Conservation (phyloP, 2,329 filamentous ascomycete species). For the Tolypocladium endophyticum region DNA sequence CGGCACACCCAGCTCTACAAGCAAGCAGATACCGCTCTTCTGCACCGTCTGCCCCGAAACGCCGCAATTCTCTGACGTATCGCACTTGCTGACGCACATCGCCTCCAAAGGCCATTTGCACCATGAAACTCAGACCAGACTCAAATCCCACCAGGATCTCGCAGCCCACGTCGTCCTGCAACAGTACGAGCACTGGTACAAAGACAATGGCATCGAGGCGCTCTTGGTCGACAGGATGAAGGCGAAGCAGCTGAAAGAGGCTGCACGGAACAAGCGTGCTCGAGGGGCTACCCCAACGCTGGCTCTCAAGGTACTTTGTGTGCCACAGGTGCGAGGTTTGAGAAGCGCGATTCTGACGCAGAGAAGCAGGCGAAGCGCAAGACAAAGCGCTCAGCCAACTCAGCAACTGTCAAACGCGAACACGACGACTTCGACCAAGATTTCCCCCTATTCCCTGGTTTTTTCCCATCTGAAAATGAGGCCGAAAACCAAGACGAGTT, state of each 20-base stretch:
- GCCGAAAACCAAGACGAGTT: constrained; percentile 16
- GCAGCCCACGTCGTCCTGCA: constrained; percentile 52
- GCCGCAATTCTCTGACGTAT: constrained; percentile 78
- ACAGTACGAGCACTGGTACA: constrained; percentile 71
- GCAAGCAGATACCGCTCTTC: constrained; percentile 50
- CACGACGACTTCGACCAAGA: constrained; percentile 13
- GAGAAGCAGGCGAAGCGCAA: constrained; percentile 17
- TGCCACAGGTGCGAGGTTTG: neutral
- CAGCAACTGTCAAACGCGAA: constrained; percentile 16
- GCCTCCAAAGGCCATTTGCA: constrained; percentile 87
- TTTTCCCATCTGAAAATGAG: constrained; percentile 18
- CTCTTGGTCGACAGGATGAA: constrained; percentile 70
- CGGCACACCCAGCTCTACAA: constrained; percentile 11
- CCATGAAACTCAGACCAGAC: constrained; percentile 70
- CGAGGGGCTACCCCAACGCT: constrained; percentile 9
- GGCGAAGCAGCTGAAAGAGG: constrained; percentile 61
- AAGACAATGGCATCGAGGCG: constrained; percentile 55
- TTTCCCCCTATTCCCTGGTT: constrained; percentile 16
- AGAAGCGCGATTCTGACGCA: neutral
- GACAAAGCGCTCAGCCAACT: constrained; percentile 13
- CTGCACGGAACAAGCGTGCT: constrained; percentile 38
- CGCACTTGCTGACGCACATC: constrained; percentile 85
- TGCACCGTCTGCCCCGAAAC: constrained; percentile 77
- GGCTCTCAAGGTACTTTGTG: constrained; percentile 12
- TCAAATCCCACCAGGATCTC: constrained; percentile 58